Base-by-base conservation (phyloP, 768 basidiomycete species). In the Tephrocybe sp. region DNA sequence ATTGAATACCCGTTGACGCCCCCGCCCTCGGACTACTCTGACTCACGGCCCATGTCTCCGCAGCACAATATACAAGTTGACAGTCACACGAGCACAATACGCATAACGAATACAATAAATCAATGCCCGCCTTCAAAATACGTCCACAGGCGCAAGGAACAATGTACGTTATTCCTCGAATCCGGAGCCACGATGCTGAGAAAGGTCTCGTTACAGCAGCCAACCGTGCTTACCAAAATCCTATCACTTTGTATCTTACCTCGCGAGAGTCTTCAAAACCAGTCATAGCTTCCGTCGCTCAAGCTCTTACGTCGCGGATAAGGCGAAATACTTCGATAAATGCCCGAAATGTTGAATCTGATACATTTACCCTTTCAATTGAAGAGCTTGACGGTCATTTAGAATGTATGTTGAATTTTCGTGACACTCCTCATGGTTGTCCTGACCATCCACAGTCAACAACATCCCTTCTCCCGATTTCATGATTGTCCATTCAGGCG, bases 1-100 rank as follows among this genome's bases (percentile, higher is more conserved):
- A 64, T 78, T 3, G 78, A 82, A 58, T 89, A 83, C 63, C 89
- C 88, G 33, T 70, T 80, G 37, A 91, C 88, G 0, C 89, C 88
- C n/a, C 89, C 88, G 3, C 69, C 77, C 15, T 91, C 88, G 7
- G 88, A 88, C 62, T 76, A 75, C 58, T 81, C 85, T 21, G 79
- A 77, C 21, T 87, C 87, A 10, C 73, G 82, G 49, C 73, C 83
- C 23, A 67, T 82, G 21, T 84, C 84, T 2, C 84, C 85, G 9
- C 73, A 68, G 45, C 52, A 61, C 24, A 50, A 49, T 23, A 8
- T 50, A 9, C 49, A 57, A 11, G 45, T 53, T 4, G 55, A 64
- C 16, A 58, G 60, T 21, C 57, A 63, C 24, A 65, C 60, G n/a
- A 36, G 65, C 11, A 52, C 27, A 49, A 47, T 54, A 15, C 56